Base-by-base conservation (phyloP, 768 basidiomycete species). In the Hysterangium stoloniferum region DNA sequence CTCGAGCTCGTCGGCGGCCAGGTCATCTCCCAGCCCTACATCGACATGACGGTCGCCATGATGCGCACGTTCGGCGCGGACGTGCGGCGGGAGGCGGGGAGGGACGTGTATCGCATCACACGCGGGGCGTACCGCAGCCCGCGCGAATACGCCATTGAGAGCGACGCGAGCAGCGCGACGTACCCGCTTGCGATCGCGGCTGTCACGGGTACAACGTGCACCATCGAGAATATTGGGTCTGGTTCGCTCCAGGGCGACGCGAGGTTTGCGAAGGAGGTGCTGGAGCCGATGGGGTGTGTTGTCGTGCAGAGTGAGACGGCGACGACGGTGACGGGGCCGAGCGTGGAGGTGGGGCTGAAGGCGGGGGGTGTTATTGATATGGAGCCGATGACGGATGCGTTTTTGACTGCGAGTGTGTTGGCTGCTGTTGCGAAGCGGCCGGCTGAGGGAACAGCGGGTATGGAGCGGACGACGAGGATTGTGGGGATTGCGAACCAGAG, bases 381-480 rank as follows among this genome's bases (percentile, higher is more conserved):
- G 96, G 92, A 96, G 66, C 83, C 85, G n/a, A 98, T 99, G 96
- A 99, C 96, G 6, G 96, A 99, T 64, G 96, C 95, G 19, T 99
- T 99, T 73, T 76, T 98, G 69, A 97, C 94, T 2, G 95, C 96
- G 7, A 86, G 82, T 9, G 93, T 85, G 6, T 70, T 99, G 17
- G 94, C 91, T 46, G 95, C 96, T 49, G 87, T 96, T 19, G 82
- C 83, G 1, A 66, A 64, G 11, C 51, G 54, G 2, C 62, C 71
- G 7, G 66, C 73, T 0, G 71, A 80, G 0, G 25, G 27, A 20
- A 32, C 34, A 15, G 64, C 66, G 34, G 80, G 78, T 8, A 59
- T 52, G 53, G 44, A 53, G 11, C 75, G 69, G 25, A 73, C 73
- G n/a, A 86, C 92, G 7, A 75, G 90, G 53, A 97, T 99, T 57